A percentile compares a stretch with the other conserved stretches of the same genome.
phyloP scores from a whole-genome alignment of 495 filamentous ascomycete genomes.

The Daldinia vernicosa region DNA sequence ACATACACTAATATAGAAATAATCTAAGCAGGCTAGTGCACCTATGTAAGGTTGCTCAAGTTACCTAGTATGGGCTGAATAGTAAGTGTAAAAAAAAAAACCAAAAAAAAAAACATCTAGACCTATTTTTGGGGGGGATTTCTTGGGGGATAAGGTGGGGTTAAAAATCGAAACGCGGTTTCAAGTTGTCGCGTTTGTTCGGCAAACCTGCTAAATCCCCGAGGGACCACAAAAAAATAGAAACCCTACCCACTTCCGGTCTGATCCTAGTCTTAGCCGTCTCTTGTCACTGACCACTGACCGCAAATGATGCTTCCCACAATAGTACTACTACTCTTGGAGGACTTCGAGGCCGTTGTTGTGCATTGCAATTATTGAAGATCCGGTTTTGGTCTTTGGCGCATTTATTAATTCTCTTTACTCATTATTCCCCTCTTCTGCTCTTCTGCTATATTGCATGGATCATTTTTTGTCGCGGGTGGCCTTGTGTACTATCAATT shows the following conservation, averaged over 20 bases:
- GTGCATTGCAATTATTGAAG: conserved; percentile 22
- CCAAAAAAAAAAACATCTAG: neutral
- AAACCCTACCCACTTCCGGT: conserved; percentile 34
- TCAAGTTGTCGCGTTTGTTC: conserved; percentile 30
- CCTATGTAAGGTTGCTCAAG: neutral
- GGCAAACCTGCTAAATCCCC: conserved; percentile 28
- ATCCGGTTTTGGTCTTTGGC: conserved; percentile 19
- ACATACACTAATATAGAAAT: neutral
- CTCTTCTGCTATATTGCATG: conserved; percentile 20
- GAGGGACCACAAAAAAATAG: conserved; percentile 31
- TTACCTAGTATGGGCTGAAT: neutral
- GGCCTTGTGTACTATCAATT: conserved; percentile 15
- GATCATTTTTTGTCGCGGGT: conserved; percentile 1
- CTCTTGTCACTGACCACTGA: conserved; percentile 35
- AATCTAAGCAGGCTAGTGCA: neutral
- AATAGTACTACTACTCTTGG: conserved; percentile 21
- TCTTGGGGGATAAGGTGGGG: conserved; percentile 9
- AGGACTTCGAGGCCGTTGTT: conserved; percentile 21
- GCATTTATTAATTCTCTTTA: conserved; percentile 14
- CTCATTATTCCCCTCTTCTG: too few relatives aligned
- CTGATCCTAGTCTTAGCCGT: conserved; percentile 28
- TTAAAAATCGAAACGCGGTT: conserved; percentile 29
- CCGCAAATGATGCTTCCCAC: conserved; percentile 34
- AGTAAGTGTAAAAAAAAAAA: too few relatives aligned
- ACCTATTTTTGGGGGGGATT: neutral